Evolutionary conservation across 2,329 filamentous ascomycete species (phyloP).

Genomic region (Xylaria multiplex): DNA sequence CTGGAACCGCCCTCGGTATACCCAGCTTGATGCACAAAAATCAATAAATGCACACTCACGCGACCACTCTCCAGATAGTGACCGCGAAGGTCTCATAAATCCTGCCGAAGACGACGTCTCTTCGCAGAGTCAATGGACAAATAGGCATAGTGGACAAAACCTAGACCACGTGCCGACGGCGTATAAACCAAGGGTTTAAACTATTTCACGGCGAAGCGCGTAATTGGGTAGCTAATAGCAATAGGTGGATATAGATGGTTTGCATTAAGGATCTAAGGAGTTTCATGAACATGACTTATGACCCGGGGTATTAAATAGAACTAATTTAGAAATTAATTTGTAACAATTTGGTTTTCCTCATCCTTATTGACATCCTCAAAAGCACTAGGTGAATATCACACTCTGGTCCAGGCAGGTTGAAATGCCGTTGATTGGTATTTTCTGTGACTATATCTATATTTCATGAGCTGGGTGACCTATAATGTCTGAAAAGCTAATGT

Average conservation of each 20-base stretch:
- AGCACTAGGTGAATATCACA: not conserved
- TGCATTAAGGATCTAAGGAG: not conserved
- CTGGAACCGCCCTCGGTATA: constrained; percentile 47
- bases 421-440: not conserved
- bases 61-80: constrained; percentile 30
- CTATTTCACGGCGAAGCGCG: not conserved
- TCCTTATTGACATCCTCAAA: not conserved
- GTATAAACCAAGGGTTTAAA: constrained; percentile 12
- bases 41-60: constrained; percentile 15
- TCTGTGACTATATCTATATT: not conserved
- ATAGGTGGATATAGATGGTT: not conserved
- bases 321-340: constrained; percentile 14
- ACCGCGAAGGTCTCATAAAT: constrained; percentile 33
- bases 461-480: not conserved
- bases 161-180: constrained; percentile 28
- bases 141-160: constrained; percentile 2
- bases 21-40: constrained; percentile 43
- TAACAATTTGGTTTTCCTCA: not conserved
- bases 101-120: constrained; percentile 17
- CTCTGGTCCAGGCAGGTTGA: not conserved
- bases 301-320: constrained; percentile 7
- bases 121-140: constrained; percentile 10
- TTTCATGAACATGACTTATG: constrained; percentile 1
- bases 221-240: not conserved
- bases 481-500: too few species aligned